Base-by-base conservation (phyloP, 768 basidiomycete genomes). In the Clathrus columnatus region DNA sequence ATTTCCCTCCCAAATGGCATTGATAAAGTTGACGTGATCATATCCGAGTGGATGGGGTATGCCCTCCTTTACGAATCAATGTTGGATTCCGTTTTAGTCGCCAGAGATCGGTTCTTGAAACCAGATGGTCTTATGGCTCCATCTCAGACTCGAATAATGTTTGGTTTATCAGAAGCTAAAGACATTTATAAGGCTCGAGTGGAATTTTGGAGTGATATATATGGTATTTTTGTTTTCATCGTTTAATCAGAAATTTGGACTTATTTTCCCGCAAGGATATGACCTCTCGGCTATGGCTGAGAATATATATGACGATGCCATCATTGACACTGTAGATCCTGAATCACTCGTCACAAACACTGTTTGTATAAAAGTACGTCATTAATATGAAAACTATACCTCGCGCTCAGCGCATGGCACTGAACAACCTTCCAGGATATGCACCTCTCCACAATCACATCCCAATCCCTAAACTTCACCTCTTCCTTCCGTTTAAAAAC, bases 11-110 rank as follows among this genome's bases (percentile, higher is more conserved):
- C 90, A 1, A 83, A 84, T 50, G 80, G 71, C 51, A 71, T 85
- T 48, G 73, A 78, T 8, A 74, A 89, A 51, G 95, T 98, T 21
- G 95, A 99, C 67, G 80, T 99, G 57, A 93, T 99, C 68, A 75
- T 98, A 50, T 94, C 91, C 4, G 95, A 99, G 69, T 98, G 95
- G 95, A 97, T 97, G 95, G 71, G 84, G 16, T 91, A 91, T 63
- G 85, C 84, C 0, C 73, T 91, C 21, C 77, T 97, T 20, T 97
- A 97, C 68, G 95, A 99, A 69, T 90, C 87, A 43, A 97, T 99
- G 95, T 79, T 98, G 29, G 95, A 97, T 68, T 95, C 93, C 1
- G 95, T 99, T 17, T 73, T 99, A 18, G 71, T 74, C 58, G 95
- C 95, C 0, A 79, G 95, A 17, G 92, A 97, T 67, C 78, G 85